These are phyloP conservation scores for Phylloporus sp. DNA, from an alignment of 768 basidiomycete species.

Conservation along the genomic window DNA sequence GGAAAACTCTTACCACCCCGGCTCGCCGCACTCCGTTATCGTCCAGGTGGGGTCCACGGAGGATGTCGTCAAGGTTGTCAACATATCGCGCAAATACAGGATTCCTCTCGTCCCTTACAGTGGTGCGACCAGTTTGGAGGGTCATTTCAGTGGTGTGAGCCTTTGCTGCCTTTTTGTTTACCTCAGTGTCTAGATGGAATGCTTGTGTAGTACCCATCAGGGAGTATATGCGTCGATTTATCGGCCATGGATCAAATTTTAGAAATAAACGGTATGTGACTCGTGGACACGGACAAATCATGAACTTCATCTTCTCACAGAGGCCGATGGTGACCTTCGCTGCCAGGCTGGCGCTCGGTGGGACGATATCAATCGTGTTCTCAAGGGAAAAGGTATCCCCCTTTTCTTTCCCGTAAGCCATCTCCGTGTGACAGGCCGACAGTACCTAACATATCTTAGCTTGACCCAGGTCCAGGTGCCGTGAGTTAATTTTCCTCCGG, in stretches of 20 bases:
- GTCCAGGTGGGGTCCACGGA: constrained; percentile 65
- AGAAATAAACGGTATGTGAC: constrained; percentile 47
- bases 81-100: constrained; percentile 66
- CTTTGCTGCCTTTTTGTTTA: not conserved
- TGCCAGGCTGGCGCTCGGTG: constrained; percentile 76
- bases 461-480: constrained; percentile 70
- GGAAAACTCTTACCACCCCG: constrained; percentile 63
- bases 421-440: not conserved
- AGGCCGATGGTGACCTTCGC: constrained; percentile 66
- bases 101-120: constrained; percentile 80
- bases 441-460: constrained; percentile 32
- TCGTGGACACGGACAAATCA: constrained; percentile 1
- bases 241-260: constrained; percentile 65
- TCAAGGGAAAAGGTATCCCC: constrained; percentile 67
- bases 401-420: constrained; percentile 79
- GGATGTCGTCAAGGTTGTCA: constrained; percentile 79
- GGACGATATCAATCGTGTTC: constrained; percentile 70
- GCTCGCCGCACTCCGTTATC: constrained; percentile 52
- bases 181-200: constrained; percentile 2
- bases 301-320: constrained; percentile 32
- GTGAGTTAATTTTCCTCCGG: constrained; percentile 35
- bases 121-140: constrained; percentile 85
- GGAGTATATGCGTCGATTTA: constrained; percentile 66
- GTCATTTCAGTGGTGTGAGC: constrained; percentile 75
- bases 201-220: constrained; percentile 35